A percentile compares a stretch with the other conserved stretches of the same genome.
phyloP scores from a whole-genome alignment of 805 yeast species.

The Ogataea zsoltii region DNA sequence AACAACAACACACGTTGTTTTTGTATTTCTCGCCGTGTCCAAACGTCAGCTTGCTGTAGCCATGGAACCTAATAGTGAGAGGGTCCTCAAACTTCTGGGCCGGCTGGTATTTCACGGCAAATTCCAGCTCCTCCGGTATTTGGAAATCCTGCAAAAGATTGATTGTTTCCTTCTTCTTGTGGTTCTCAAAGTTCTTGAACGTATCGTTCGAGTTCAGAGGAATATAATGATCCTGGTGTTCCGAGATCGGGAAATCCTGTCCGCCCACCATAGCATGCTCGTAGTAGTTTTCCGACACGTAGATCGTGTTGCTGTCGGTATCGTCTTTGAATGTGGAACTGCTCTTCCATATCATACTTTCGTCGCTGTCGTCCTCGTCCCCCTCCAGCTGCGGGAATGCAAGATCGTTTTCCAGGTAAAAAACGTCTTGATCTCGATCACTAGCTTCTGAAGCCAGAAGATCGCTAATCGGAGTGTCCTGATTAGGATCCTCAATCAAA shows the following conservation, averaged over 20 bases:
- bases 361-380: constrained; percentile 7
- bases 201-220: constrained; percentile 36
- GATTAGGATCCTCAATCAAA: constrained; percentile 6
- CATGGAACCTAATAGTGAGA: constrained; percentile 19
- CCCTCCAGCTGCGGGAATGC: constrained; percentile 22
- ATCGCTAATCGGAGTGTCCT: constrained; percentile 11
- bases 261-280: constrained; percentile 18
- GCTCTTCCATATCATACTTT: not conserved
- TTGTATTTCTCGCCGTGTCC: constrained; percentile 39
- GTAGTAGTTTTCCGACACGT: constrained; percentile 19
- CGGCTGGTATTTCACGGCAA: constrained; percentile 34
- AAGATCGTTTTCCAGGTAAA: constrained; percentile 17
- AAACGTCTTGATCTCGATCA: constrained; percentile 19
- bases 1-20: constrained; percentile 38
- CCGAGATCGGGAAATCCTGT: constrained; percentile 9
- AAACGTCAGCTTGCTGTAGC: constrained; percentile 23
- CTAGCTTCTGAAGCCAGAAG: constrained; percentile 10
- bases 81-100: constrained; percentile 40
- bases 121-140: constrained; percentile 20
- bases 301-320: constrained; percentile 12
- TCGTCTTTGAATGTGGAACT: constrained; percentile 4
- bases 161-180: constrained; percentile 12
- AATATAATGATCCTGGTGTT: constrained; percentile 9
- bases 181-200: constrained; percentile 36
- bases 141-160: constrained; percentile 17